A percentile compares a stretch with the other conserved stretches of the same genome.
Evolutionary conservation across 2,329 filamentous ascomycete genomes (phyloP).

Genomic region (Colletotrichum lindemuthianum): DNA sequence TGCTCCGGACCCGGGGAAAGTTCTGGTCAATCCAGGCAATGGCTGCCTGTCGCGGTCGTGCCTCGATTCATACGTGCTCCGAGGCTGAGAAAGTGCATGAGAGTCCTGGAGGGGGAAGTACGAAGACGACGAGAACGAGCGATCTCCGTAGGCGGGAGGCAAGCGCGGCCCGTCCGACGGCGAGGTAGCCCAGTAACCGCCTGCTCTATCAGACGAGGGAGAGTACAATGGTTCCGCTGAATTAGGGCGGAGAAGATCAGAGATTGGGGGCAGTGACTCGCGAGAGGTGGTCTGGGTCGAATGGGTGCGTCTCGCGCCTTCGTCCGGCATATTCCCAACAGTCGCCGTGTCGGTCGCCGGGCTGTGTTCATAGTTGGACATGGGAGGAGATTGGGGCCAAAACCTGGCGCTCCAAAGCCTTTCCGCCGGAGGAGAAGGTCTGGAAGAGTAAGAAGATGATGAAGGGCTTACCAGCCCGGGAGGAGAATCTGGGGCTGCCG

Average conservation of each 20-base stretch:
- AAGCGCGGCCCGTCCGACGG: slow-evolving; percentile 58
- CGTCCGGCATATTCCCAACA: slow-evolving; percentile 50
- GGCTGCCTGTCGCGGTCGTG: slow-evolving; percentile 53
- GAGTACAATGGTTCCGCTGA: slow-evolving; percentile 56
- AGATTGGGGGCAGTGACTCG: slow-evolving; percentile 66
- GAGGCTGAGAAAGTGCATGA: slow-evolving; percentile 53
- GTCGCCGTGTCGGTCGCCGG: slow-evolving; percentile 55
- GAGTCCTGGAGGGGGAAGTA: slow-evolving; percentile 56
- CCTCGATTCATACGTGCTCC: slow-evolving; percentile 58
- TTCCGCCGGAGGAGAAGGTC: slow-evolving; percentile 54
- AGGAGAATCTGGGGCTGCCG: slow-evolving; percentile 63
- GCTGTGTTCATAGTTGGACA: slow-evolving; percentile 67
- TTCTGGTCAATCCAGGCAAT: slow-evolving; percentile 41
- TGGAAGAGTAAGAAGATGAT: slow-evolving; percentile 58
- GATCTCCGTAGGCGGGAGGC: slow-evolving; percentile 49
- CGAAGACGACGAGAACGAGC: slow-evolving; percentile 51
- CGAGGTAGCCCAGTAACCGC: slow-evolving; percentile 54
- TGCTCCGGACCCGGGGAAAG: slow-evolving; percentile 56
- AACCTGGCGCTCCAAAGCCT: slow-evolving; percentile 52
- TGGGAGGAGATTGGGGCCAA: slow-evolving; percentile 61
- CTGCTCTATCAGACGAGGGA: slow-evolving; percentile 57
- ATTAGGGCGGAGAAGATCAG: no score
- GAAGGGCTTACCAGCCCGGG: slow-evolving; percentile 64
- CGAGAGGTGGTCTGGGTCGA: slow-evolving; percentile 44
- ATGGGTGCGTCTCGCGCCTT: slow-evolving; percentile 49